A percentile compares a stretch with the other conserved stretches of the same genome.
These are phyloP conservation scores for Mariannaea sp. DNA, from an alignment of 2,329 filamentous ascomycete species.

Conservation along the genomic window DNA sequence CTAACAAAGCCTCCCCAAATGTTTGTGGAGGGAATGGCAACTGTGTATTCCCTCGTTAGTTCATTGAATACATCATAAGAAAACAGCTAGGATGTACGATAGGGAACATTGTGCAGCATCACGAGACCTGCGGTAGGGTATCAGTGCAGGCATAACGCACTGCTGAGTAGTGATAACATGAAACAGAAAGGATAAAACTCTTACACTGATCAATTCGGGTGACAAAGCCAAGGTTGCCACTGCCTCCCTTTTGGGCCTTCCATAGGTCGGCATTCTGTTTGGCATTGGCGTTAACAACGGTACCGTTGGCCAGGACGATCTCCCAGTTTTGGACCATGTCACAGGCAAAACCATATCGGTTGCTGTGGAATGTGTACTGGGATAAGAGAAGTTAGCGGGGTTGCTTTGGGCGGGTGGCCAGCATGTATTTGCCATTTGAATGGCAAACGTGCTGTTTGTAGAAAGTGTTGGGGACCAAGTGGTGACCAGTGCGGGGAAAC, in stretches of 20 bases:
- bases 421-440: too few species aligned
- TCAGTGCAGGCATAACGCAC: too few species aligned
- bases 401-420: neutral
- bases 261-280: constrained; percentile 46
- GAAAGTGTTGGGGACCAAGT: too few species aligned
- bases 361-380: neutral
- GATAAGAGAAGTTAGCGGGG: neutral
- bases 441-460: too few species aligned
- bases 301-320: neutral
- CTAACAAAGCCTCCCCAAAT: constrained; percentile 5
- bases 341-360: neutral
- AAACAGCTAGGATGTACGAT: too few species aligned
- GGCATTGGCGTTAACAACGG: constrained; percentile 26
- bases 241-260: constrained; percentile 56
- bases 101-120: too few species aligned
- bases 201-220: constrained; percentile 37
- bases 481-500: too few species aligned
- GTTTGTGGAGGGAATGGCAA: too few species aligned
- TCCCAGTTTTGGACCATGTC: neutral
- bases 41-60: too few species aligned
- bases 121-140: too few species aligned
- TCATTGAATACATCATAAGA: too few species aligned
- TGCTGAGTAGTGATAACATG: too few species aligned
- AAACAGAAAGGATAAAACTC: neutral
- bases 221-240: constrained; percentile 56